Percentiles rank a stretch among this genome's conserved stretches.
Conservation (phyloP, 495 filamentous ascomycete genomes). For the Penicillium antarcticum region DNA sequence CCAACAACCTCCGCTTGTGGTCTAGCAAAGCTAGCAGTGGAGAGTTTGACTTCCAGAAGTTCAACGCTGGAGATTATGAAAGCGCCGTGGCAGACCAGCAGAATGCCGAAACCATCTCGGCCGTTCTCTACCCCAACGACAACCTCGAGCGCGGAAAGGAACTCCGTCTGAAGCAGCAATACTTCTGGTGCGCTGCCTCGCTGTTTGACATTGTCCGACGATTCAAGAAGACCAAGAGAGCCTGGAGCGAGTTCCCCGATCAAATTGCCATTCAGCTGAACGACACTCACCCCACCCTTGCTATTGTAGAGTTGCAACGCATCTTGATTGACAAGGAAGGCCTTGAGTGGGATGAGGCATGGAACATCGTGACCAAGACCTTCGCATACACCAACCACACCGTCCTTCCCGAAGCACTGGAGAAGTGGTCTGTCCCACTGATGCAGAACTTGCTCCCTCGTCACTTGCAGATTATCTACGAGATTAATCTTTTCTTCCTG, state of each 20-base stretch:
- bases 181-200: conserved; percentile 99
- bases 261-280: conserved; percentile 97
- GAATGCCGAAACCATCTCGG: conserved; percentile 93
- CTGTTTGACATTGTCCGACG: conserved; percentile 92
- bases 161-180: conserved; percentile 96
- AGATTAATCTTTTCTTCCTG: conserved; percentile 93
- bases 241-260: conserved; percentile 90
- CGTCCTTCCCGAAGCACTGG: conserved; percentile 90
- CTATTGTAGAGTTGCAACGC: conserved; percentile 90
- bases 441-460: conserved; percentile 90
- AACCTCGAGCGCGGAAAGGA: conserved; percentile 96
- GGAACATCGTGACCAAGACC: conserved; percentile 71
- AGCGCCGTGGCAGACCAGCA: conserved; percentile 95
- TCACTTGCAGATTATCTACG: conserved; percentile 97
- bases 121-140: conserved; percentile 96
- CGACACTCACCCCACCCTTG: conserved; percentile 94
- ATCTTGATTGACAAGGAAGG: conserved; percentile 88
- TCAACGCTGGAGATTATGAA: conserved; percentile 98
- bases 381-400: conserved; percentile 99
- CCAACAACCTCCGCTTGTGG: conserved; percentile 96
- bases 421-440: conserved; percentile 97
- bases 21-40: conserved; percentile 94
- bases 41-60: conserved; percentile 99
- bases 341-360: conserved; percentile 90
- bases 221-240: conserved; percentile 93